Evolutionary conservation across 179 eudicot genomes (phyloP), one percentile per base, ranked within the genome.

Genomic region (Heliamphora pulchella): DNA sequence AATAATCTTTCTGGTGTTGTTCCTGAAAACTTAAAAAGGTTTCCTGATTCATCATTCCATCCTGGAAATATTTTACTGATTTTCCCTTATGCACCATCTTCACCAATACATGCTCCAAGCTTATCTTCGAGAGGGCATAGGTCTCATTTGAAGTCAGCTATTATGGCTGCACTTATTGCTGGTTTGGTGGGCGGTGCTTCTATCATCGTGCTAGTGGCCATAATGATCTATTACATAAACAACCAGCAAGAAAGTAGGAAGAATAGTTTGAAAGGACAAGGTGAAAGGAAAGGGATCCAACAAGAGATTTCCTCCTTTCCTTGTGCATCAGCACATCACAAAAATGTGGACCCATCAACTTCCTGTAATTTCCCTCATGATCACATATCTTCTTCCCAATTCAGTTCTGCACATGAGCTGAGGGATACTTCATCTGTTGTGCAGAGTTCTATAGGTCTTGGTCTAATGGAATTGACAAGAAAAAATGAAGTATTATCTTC

Each of bases 1-100:
- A 89, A 91, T 81, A 86, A 89, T 71, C 84, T 91, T 50, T 89
- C 94, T n/a, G 94, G 94, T 66, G 65, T 81, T 70, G 87, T 89
- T 18, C 92, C 94, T 3, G 82, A 85, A 81, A 89, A 83, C 70
- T 82, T 91, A 20, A 71, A 75, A 75, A 87, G 83, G 76, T 91
- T 91, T 78, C 87, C 92, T 54, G 86, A 84, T 77, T 79, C 88
- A 11, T 80, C 91, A 1, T 91, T 91, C 78, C 88, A 83, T 86
- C 94, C 91, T 2, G 92, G 92, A 75, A 91, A 89, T 80, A 5
- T 79, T 65, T 82, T 86, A 39, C 84, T 88, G n/a, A 64, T 79
- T 46, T 71, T 83, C 66, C 88, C 89, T 15, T 13, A 51, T 71
- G 76, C 86, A 39, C 57, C 87, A 17, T 51, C 78, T 64, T 76